A percentile compares a stretch with the other conserved stretches of the same genome.
phyloP scores from a whole-genome alignment of 441 rosid species.

The Flueggea neowawraea region DNA sequence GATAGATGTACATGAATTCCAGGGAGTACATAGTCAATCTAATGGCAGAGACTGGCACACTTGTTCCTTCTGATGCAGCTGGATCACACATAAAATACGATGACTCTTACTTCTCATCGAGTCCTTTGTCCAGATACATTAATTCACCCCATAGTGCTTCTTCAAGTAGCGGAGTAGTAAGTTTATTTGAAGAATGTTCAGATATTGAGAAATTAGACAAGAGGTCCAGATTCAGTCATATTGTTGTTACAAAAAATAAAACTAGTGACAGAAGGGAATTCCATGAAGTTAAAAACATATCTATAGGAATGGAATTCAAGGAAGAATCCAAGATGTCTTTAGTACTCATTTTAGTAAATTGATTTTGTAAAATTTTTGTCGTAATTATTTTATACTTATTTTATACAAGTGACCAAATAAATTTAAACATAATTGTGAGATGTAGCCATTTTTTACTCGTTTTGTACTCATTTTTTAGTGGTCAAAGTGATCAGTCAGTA shows the following conservation, averaged over 20 bases:
- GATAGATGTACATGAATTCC: conserved; percentile 39
- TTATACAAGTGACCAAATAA: too few species aligned
- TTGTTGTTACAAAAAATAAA: conserved; percentile 31
- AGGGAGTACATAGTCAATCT: conserved; percentile 99
- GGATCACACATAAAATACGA: conserved; percentile 63
- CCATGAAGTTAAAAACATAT: conserved; percentile 21
- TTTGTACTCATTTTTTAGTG: too few species aligned
- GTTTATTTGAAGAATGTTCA: conserved; percentile 52
- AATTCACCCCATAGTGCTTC: conserved; percentile 58
- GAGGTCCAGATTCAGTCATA: conserved; percentile 32
- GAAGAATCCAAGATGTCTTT: conserved; percentile 37
- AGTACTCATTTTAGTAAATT: too few species aligned
- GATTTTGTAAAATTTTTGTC: too few species aligned
- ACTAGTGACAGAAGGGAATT: conserved; percentile 36
- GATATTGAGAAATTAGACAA: conserved; percentile 44
- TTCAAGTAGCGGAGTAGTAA: conserved; percentile 66
- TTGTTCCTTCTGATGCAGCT: conserved; percentile 88
- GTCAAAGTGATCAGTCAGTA: too few species aligned
- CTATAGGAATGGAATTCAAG: conserved; percentile 18
- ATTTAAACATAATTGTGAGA: too few species aligned
- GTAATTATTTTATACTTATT: too few species aligned
- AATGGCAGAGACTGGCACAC: conserved; percentile 98
- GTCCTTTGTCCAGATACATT: conserved; percentile 54
- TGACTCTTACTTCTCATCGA: conserved; percentile 53
- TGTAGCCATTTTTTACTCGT: too few species aligned